Conservation (phyloP, 257 asterid species). For the Parsonsia alboflavescens region DNA sequence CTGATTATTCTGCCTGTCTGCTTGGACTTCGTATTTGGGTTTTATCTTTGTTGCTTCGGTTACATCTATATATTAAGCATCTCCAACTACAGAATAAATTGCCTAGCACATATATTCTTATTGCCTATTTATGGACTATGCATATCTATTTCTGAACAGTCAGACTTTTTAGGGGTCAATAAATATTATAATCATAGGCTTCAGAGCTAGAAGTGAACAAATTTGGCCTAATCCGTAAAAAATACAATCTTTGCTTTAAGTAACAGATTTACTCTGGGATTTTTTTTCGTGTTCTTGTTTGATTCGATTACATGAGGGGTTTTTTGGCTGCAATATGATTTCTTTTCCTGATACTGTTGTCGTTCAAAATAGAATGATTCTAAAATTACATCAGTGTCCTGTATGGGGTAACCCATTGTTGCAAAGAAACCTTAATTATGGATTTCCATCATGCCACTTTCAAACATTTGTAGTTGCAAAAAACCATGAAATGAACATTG, state of each 20-base stretch:
- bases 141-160: not conserved
- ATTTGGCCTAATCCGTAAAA: not conserved
- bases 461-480: constrained; percentile 13
- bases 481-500: constrained; percentile 15
- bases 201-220: not conserved
- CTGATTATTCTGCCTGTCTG: not conserved
- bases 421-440: constrained; percentile 8
- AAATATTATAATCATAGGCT: not conserved
- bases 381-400: constrained; percentile 11
- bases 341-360: constrained; percentile 22
- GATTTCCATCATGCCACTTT: constrained; percentile 20
- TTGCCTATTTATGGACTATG: not conserved
- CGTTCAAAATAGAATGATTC: not conserved
- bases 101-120: not conserved
- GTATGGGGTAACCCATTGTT: constrained; percentile 18
- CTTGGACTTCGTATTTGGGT: not conserved
- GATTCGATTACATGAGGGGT: constrained; percentile 21
- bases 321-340: constrained; percentile 20
- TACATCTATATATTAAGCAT: not conserved
- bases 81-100: not conserved
- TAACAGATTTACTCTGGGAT: no score
- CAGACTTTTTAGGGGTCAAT: not conserved
- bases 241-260: not conserved
- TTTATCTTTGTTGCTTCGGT: not conserved
- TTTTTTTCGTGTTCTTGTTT: not conserved